These are phyloP conservation scores for Scytalidium lignicola DNA, from an alignment of 2,329 filamentous ascomycete genomes.

Conservation along the genomic window DNA sequence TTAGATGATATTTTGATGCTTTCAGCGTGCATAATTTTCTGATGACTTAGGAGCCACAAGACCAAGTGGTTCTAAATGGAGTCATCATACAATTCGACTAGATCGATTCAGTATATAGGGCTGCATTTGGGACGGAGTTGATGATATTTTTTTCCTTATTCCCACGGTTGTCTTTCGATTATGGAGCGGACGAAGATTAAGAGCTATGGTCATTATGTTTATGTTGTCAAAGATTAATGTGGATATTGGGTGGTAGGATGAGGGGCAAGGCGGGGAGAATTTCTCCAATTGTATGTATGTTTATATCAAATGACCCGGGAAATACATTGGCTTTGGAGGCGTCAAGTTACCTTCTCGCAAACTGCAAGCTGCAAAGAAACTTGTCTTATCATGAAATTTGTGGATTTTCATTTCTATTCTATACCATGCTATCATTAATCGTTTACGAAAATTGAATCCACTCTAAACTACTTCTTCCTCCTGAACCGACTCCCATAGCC, in stretches of 20 bases:
- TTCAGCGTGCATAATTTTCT: slow-evolving; percentile 21
- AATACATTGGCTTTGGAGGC: neutral
- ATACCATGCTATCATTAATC: neutral
- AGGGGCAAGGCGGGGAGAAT: neutral
- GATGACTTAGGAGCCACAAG: slow-evolving; percentile 12
- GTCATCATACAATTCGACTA: neutral
- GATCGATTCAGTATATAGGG: neutral
- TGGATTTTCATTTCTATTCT: slow-evolving; percentile 1
- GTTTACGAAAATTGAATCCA: neutral
- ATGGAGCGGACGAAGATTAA: slow-evolving; percentile 1
- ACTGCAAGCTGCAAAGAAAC: neutral
- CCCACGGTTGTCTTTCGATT: neutral
- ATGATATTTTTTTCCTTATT: neutral
- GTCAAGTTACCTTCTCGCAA: neutral
- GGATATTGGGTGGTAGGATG: neutral
- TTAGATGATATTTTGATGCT: slow-evolving; percentile 4
- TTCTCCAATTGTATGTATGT: neutral
- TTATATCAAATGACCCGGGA: neutral
- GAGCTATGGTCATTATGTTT: neutral
- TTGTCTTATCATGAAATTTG: neutral
- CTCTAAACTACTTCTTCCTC: slow-evolving; percentile 34
- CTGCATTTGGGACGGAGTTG: slow-evolving; percentile 16
- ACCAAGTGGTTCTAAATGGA: neutral
- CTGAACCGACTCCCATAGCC: slow-evolving; percentile 54
- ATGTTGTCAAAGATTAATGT: neutral